Evolutionary conservation across 768 basidiomycete genomes (phyloP).

Genomic region (Calocera viscosa): DNA sequence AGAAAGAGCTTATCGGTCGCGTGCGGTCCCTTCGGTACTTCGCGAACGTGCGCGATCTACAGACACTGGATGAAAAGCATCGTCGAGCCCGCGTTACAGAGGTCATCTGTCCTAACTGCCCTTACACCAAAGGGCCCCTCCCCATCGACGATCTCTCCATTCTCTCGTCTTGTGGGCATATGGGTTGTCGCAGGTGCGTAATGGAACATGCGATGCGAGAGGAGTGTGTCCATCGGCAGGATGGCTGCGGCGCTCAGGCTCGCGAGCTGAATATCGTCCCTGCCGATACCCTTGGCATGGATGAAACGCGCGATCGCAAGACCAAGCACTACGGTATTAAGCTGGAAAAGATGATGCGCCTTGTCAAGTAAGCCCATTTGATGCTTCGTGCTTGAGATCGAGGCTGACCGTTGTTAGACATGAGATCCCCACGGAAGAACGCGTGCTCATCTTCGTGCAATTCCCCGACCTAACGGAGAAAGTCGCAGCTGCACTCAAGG

Average conservation of each 20-base stretch:
- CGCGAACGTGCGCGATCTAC: conserved; percentile 77
- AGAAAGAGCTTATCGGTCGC: conserved; percentile 81
- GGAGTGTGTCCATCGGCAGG: conserved; percentile 63
- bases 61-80: conserved; percentile 47
- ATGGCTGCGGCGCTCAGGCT: conserved; percentile 68
- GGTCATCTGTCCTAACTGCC: conserved; percentile 22
- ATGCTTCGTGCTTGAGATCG: neutral
- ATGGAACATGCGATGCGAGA: conserved; percentile 57
- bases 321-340: conserved; percentile 76
- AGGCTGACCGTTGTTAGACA: conserved; percentile 34
- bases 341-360: conserved; percentile 57
- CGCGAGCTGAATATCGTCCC: conserved; percentile 71
- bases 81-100: conserved; percentile 50
- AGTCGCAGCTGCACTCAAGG: conserved; percentile 66
- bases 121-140: conserved; percentile 25
- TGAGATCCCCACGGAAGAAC: conserved; percentile 58
- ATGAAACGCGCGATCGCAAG: conserved; percentile 53
- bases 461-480: conserved; percentile 89
- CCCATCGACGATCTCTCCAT: conserved; percentile 63
- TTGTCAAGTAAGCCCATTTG: conserved; percentile 52
- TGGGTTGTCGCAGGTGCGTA: conserved; percentile 68
- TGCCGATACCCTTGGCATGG: conserved; percentile 63
- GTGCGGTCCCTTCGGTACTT: conserved; percentile 87
- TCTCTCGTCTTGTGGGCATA: conserved; percentile 85
- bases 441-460: conserved; percentile 88